These are phyloP conservation scores for Lentinula aciculospora DNA, from an alignment of 768 basidiomycete genomes.

Conservation along the genomic window DNA sequence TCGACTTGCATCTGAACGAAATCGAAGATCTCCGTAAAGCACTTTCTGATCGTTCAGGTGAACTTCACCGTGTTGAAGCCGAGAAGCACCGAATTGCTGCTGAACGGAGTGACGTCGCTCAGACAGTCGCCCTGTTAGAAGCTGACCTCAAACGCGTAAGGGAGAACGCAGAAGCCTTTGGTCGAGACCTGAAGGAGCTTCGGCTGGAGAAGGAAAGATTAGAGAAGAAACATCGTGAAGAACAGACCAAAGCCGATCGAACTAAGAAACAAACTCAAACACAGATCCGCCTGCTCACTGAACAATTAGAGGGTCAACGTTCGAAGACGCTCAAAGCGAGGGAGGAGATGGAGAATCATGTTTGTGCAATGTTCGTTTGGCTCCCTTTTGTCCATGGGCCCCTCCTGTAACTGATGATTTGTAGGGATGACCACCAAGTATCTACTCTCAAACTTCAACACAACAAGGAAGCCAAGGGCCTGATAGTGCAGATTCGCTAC, in stretches of 20 bases:
- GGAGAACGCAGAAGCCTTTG: constrained; percentile 72
- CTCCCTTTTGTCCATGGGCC: not conserved
- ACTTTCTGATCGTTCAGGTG: constrained; percentile 52
- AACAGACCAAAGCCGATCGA: constrained; percentile 50
- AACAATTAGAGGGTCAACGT: constrained; percentile 55
- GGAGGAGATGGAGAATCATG: constrained; percentile 48
- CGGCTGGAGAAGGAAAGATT: constrained; percentile 62
- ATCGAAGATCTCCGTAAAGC: constrained; percentile 73
- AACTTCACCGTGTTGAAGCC: constrained; percentile 57
- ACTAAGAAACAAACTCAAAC: constrained; percentile 62
- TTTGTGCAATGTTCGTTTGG: constrained; percentile 45
- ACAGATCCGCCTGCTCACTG: constrained; percentile 60
- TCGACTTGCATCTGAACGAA: constrained; percentile 66
- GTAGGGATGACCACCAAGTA: constrained; percentile 51
- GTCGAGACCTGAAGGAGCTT: constrained; percentile 67
- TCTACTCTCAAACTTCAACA: constrained; percentile 57
- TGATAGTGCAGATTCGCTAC: constrained; percentile 87
- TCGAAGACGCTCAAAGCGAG: constrained; percentile 39
- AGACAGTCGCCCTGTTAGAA: constrained; percentile 63
- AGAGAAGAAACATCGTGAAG: constrained; percentile 50
- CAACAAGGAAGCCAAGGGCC: constrained; percentile 83
- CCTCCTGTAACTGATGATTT: constrained; percentile 8
- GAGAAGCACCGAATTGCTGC: constrained; percentile 57
- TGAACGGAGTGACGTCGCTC: constrained; percentile 62
- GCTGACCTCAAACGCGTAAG: constrained; percentile 71